These are phyloP conservation scores for Coniochaeta hoffmannii DNA, from an alignment of 2,329 filamentous ascomycete genomes.

Conservation along the genomic window DNA sequence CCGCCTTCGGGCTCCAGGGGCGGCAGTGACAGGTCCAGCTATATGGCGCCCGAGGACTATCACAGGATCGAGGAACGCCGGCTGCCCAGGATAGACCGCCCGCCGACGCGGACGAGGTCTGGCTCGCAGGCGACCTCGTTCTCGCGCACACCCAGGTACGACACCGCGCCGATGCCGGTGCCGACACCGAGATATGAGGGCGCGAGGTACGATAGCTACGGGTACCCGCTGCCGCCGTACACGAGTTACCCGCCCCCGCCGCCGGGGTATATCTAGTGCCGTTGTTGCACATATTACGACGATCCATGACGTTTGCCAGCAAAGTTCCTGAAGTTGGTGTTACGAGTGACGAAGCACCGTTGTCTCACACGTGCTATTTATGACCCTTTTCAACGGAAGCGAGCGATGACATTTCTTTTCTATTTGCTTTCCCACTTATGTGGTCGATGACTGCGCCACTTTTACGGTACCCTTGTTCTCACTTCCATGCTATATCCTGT, in stretches of 20 bases:
- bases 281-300: slow-evolving; percentile 2
- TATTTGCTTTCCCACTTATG: slow-evolving; percentile 7
- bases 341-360: slow-evolving; percentile 6
- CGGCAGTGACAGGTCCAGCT: slow-evolving; percentile 45
- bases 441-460: slow-evolving; percentile 5
- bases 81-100: slow-evolving; percentile 33
- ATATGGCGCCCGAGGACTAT: slow-evolving; percentile 42
- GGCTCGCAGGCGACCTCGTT: slow-evolving; percentile 44
- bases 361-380: neutral
- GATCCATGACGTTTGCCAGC: slow-evolving; percentile 8
- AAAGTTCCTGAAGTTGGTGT: slow-evolving; percentile 12
- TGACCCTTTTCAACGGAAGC: slow-evolving; percentile 7
- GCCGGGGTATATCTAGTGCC: slow-evolving; percentile 6
- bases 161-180: neutral
- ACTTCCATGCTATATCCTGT: slow-evolving; percentile 8
- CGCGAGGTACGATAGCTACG: neutral
- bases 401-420: slow-evolving; percentile 12
- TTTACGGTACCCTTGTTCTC: slow-evolving; percentile 10
- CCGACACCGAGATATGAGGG: slow-evolving; percentile 6
- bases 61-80: slow-evolving; percentile 35
- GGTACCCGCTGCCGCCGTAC: neutral
- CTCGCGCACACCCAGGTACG: slow-evolving; percentile 15
- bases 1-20: slow-evolving; percentile 25
- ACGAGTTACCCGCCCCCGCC: slow-evolving; percentile 7
- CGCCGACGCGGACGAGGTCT: slow-evolving; percentile 36